Percentiles rank a stretch among this genome's conserved stretches.
These are phyloP conservation scores for Verticillium isaacii DNA, from an alignment of 2,329 filamentous ascomycete species.

Conservation along the genomic window DNA sequence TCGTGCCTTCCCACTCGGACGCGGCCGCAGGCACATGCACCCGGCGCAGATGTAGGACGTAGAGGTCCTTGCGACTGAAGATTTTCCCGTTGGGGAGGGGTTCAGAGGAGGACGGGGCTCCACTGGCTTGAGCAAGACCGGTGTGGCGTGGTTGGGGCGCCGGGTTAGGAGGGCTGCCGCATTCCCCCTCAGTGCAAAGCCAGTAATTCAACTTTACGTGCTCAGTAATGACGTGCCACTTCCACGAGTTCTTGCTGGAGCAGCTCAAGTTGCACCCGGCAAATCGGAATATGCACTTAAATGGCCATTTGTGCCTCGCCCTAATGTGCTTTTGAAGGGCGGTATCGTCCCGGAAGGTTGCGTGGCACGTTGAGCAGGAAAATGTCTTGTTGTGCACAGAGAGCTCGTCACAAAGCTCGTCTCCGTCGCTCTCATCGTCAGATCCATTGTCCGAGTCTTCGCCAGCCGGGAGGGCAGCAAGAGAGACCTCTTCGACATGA, in stretches of 20 bases:
- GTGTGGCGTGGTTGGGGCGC: neutral
- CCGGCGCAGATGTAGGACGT: constrained; percentile 79
- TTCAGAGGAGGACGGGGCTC: neutral
- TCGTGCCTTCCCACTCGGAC: constrained; percentile 43
- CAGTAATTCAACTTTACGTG: constrained; percentile 73
- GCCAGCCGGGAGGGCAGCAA: too few relatives aligned
- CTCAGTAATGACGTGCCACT: constrained; percentile 77
- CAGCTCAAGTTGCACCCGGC: constrained; percentile 74
- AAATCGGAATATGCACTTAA: constrained; percentile 72
- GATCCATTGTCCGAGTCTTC: too few relatives aligned
- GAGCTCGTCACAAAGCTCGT: too few relatives aligned
- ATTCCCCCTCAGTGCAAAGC: constrained; percentile 65
- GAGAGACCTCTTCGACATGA: too few relatives aligned
- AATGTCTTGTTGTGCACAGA: too few relatives aligned
- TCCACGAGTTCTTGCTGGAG: constrained; percentile 89
- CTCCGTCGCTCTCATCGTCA: too few relatives aligned
- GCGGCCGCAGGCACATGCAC: constrained; percentile 64
- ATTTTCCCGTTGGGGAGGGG: constrained; percentile 33
- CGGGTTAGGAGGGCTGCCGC: constrained; percentile 30
- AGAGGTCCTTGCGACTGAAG: constrained; percentile 91
- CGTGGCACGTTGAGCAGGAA: too few relatives aligned
- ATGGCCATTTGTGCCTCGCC: constrained; percentile 54
- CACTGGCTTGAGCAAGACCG: too few relatives aligned
- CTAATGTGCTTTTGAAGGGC: constrained; percentile 45
- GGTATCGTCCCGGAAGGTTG: constrained; percentile 36